Conservation (phyloP, 108 stramenopile species). For the Stephanodiscus minutulus region DNA sequence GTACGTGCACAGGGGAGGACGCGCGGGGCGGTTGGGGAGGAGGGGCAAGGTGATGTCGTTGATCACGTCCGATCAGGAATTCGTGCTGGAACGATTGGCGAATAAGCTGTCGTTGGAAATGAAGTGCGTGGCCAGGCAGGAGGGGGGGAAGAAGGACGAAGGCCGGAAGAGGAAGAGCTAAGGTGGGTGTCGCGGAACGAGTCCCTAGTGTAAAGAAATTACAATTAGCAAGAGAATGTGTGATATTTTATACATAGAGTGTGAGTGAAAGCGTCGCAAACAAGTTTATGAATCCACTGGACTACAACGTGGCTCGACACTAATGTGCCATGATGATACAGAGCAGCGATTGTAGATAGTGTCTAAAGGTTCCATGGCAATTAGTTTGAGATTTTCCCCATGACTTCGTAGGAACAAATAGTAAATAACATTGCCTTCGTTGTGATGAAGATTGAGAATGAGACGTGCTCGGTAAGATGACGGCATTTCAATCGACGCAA, state of each 20-base stretch:
- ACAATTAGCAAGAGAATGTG: not conserved
- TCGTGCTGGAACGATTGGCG: constrained; percentile 72
- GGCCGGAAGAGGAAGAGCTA: not conserved
- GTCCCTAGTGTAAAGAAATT: not conserved
- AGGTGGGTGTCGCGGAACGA: not conserved
- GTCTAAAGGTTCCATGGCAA: too few relatives aligned
- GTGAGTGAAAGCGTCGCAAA: too few relatives aligned
- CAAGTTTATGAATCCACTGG: not conserved
- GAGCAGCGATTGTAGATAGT: not conserved
- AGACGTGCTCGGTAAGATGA: too few relatives aligned
- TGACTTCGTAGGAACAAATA: too few relatives aligned
- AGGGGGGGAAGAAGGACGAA: constrained; percentile 18
- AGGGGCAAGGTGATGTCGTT: constrained; percentile 77
- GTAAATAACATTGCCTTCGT: too few relatives aligned
- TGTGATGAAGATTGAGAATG: too few relatives aligned
- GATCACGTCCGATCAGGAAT: constrained; percentile 79
- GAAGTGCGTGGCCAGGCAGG: constrained; percentile 58
- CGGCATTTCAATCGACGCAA: too few relatives aligned
- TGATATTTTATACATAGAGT: too few relatives aligned
- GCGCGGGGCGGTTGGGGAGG: constrained; percentile 81
- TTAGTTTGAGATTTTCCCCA: not conserved
- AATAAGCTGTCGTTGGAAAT: constrained; percentile 62
- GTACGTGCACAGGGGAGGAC: constrained; percentile 90
- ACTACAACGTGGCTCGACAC: not conserved
- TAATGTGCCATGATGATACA: not conserved